A percentile compares a stretch with the other conserved stretches of the same genome.
phyloP scores from a whole-genome alignment of 2,329 filamentous ascomycete genomes.

The Xylaria hypoxylon region DNA sequence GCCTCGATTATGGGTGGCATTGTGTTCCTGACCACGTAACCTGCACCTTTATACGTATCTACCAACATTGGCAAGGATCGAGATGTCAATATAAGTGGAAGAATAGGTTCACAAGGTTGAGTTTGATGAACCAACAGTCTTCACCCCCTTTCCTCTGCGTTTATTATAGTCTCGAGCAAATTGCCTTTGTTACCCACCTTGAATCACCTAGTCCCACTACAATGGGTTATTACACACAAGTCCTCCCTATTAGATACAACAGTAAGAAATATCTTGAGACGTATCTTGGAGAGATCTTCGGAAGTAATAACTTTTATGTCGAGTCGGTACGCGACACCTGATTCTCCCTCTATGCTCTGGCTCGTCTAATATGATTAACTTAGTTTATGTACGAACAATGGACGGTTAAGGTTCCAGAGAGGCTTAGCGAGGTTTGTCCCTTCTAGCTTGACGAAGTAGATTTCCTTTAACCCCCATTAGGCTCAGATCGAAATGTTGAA shows the following conservation, averaged over 20 bases:
- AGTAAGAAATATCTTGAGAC: conserved; percentile 7
- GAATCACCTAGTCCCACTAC: not conserved
- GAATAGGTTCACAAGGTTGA: conserved; percentile 5
- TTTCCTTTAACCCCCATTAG: not conserved
- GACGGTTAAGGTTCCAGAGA: conserved; percentile 18
- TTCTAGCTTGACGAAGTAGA: not conserved
- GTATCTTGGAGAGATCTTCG: conserved; percentile 14
- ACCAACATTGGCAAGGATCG: not conserved
- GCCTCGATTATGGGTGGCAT: not conserved
- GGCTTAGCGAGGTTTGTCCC: conserved; percentile 13
- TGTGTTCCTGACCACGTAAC: not conserved
- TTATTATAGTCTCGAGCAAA: not conserved
- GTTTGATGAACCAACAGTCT: not conserved
- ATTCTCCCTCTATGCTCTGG: not conserved
- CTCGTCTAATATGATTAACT: not conserved
- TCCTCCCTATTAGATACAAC: conserved; percentile 26
- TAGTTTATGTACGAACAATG: conserved; percentile 21
- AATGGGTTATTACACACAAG: conserved; percentile 21
- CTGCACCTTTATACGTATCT: not conserved
- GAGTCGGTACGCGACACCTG: conserved; percentile 10
- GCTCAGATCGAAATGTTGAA: conserved; percentile 20
- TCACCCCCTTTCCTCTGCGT: not conserved
- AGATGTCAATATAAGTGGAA: conserved; percentile 3
- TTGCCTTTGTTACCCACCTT: not conserved
- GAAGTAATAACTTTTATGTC: conserved; percentile 13